Conservation (phyloP, 2,329 filamentous ascomycete species). For the Penicillium paneum region DNA sequence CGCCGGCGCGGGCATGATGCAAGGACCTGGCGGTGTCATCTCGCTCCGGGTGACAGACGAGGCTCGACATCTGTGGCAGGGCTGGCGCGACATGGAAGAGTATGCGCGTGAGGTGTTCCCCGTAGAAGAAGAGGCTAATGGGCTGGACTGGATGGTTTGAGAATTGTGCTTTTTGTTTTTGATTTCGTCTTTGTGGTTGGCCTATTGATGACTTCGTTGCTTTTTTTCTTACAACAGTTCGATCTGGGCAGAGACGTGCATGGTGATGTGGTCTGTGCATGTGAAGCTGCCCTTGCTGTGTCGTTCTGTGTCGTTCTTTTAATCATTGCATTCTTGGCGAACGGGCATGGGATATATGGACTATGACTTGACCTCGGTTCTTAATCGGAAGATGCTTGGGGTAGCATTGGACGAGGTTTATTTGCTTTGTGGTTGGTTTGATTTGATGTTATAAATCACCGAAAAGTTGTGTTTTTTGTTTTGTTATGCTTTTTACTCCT, state of each 20-base stretch:
- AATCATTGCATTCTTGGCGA: slow-evolving; percentile 31
- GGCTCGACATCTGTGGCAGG: slow-evolving; percentile 84
- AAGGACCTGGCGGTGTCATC: slow-evolving; percentile 52
- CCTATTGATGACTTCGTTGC: slow-evolving; percentile 6
- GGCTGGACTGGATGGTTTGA: slow-evolving; percentile 80
- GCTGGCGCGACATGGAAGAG: slow-evolving; percentile 84
- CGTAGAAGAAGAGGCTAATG: slow-evolving; percentile 90
- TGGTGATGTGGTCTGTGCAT: slow-evolving; percentile 28
- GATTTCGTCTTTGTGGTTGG: neutral
- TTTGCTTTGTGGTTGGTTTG: neutral
- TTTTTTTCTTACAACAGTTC: slow-evolving; percentile 15
- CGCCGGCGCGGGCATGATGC: slow-evolving; percentile 47
- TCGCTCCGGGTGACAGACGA: slow-evolving; percentile 69
- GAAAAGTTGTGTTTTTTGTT: slow-evolving; percentile 14
- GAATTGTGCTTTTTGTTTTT: too few species aligned
- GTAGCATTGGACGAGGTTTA: slow-evolving; percentile 7
- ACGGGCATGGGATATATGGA: slow-evolving; percentile 28
- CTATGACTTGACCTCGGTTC: slow-evolving; percentile 13
- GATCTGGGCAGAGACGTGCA: slow-evolving; percentile 22
- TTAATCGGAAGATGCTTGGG: slow-evolving; percentile 19
- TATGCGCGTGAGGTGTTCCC: slow-evolving; percentile 94
- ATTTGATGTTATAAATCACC: slow-evolving; percentile 1
- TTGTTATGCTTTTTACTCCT: neutral
- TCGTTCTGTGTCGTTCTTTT: slow-evolving; percentile 14
- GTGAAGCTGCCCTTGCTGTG: slow-evolving; percentile 10